Evolutionary conservation across 306 rosid species (phyloP).

Genomic region (Sophora flavescens): DNA sequence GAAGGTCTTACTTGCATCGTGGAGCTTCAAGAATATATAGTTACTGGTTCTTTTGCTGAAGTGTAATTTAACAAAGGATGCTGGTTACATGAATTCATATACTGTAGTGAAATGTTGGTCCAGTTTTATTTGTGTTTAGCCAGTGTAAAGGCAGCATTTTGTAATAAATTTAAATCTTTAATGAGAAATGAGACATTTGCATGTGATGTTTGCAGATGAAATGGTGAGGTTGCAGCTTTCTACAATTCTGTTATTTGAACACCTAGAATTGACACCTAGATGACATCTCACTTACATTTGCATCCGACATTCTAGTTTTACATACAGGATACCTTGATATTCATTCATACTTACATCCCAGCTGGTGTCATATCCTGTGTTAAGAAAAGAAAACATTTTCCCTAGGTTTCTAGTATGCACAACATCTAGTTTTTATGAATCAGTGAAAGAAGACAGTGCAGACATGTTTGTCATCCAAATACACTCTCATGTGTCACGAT

Average conservation of each 20-base stretch:
- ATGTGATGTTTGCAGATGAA: not conserved
- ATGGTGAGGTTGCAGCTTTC: not conserved
- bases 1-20: not conserved
- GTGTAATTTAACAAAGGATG: conserved; percentile 19
- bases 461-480: not conserved
- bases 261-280: too few species aligned
- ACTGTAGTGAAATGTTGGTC: conserved; percentile 34
- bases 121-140: not conserved
- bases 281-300: not conserved
- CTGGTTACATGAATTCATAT: conserved; percentile 13
- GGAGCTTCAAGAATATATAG: conserved; percentile 20
- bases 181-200: conserved; percentile 4
- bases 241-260: not conserved
- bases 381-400: too few species aligned
- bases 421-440: not conserved
- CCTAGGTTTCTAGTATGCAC: not conserved
- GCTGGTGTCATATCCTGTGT: not conserved
- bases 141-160: conserved; percentile 18
- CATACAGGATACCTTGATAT: too few species aligned
- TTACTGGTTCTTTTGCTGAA: conserved; percentile 1
- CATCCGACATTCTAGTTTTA: not conserved
- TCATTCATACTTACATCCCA: not conserved
- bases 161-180: not conserved
- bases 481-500: not conserved
- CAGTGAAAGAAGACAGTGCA: not conserved